A percentile compares a stretch with the other conserved stretches of the same genome.
Evolutionary conservation across 2,329 filamentous ascomycete genomes (phyloP).

Genomic region (Cladosporium oxysporum): DNA sequence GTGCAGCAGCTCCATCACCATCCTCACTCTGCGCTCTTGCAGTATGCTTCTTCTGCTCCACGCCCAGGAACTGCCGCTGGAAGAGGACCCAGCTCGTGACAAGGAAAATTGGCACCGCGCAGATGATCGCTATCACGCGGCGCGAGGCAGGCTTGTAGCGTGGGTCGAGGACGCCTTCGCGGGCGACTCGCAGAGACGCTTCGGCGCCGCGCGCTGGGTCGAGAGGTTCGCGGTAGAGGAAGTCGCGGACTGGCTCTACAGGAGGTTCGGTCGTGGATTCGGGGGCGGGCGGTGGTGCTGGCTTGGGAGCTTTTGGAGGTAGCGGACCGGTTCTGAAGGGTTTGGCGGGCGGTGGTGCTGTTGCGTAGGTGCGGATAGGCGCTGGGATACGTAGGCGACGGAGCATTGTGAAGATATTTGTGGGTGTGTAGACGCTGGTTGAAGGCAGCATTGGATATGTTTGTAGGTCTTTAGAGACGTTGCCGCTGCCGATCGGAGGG

Average conservation of each 20-base stretch:
- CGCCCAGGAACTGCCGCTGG: slow-evolving; percentile 32
- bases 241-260: slow-evolving; percentile 14
- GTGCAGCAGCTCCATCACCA: not conserved
- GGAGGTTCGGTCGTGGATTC: slow-evolving; percentile 9
- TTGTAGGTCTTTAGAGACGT: not conserved
- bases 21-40: slow-evolving; percentile 4
- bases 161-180: slow-evolving; percentile 30
- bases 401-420: not conserved
- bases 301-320: slow-evolving; percentile 11
- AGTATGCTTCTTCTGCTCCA: slow-evolving; percentile 29
- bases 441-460: not conserved
- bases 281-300: not conserved
- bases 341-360: slow-evolving; percentile 14
- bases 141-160: slow-evolving; percentile 31
- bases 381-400: not conserved
- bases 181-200: slow-evolving; percentile 28
- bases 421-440: not conserved
- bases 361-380: slow-evolving; percentile 16
- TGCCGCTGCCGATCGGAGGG: not conserved
- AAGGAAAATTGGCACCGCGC: slow-evolving; percentile 32
- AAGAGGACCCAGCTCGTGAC: slow-evolving; percentile 32
- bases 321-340: slow-evolving; percentile 15
- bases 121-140: slow-evolving; percentile 29
- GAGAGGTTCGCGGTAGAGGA: slow-evolving; percentile 17
- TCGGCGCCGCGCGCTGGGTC: slow-evolving; percentile 28